A percentile compares a stretch with the other conserved stretches of the same genome.
These are phyloP conservation scores for Colletotrichum musae DNA, from an alignment of 2,329 filamentous ascomycete species.

Conservation along the genomic window DNA sequence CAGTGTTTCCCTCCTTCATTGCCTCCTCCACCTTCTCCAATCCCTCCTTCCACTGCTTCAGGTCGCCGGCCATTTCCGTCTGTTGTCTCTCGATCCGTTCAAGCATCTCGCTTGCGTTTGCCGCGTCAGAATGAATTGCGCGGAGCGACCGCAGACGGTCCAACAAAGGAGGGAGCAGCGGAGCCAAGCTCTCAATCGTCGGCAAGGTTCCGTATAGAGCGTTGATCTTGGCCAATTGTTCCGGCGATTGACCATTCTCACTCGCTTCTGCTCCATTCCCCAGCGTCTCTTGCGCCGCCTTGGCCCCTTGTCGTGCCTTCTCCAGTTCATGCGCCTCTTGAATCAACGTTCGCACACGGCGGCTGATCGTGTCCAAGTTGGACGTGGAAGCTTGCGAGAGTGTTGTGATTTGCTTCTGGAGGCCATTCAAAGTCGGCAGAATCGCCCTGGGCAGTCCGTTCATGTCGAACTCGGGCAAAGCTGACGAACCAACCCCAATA, in stretches of 20 bases:
- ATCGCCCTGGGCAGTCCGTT: conserved; percentile 77
- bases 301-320: conserved; percentile 74
- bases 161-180: conserved; percentile 86
- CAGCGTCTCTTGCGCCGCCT: conserved; percentile 72
- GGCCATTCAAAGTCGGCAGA: conserved; percentile 83
- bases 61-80: conserved; percentile 84
- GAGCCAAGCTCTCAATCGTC: conserved; percentile 88
- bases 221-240: conserved; percentile 89
- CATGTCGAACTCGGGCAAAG: conserved; percentile 73
- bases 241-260: conserved; percentile 66
- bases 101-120: conserved; percentile 82
- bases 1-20: conserved; percentile 77
- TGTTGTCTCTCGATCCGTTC: conserved; percentile 85
- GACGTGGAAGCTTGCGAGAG: conserved; percentile 81
- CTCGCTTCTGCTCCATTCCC: conserved; percentile 60
- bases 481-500: conserved; percentile 82
- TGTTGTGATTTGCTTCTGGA: conserved; percentile 85
- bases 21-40: conserved; percentile 83
- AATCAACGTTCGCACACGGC: conserved; percentile 78
- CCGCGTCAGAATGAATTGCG: conserved; percentile 89
- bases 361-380: conserved; percentile 80
- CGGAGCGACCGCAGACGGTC: conserved; percentile 88
- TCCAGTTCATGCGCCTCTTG: conserved; percentile 81
- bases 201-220: conserved; percentile 90
- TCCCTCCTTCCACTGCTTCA: conserved; percentile 88